Evolutionary conservation across 192 early-diverging fungal species (phyloP).

Genomic region (Lobulomyces angularis): DNA sequence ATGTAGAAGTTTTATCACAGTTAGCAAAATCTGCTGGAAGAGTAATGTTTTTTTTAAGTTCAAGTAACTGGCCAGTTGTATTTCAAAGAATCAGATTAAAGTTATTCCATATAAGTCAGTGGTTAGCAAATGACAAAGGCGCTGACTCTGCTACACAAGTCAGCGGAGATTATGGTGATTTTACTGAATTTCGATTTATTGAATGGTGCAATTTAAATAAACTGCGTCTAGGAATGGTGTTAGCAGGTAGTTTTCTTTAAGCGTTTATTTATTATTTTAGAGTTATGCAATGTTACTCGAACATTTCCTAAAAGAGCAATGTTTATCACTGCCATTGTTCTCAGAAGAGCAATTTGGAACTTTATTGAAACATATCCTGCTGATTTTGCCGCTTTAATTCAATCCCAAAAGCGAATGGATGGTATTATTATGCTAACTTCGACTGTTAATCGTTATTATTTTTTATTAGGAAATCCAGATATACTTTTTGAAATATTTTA

Average conservation of each 20-base stretch:
- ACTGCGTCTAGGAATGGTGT: constrained; percentile 38
- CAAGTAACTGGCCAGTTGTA: constrained; percentile 77
- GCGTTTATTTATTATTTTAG: neutral
- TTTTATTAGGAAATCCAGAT: constrained; percentile 46
- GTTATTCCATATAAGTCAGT: too few species aligned
- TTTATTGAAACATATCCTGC: constrained; percentile 79
- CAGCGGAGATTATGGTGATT: constrained; percentile 40
- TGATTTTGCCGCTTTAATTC: constrained; percentile 71
- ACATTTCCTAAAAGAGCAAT: constrained; percentile 42
- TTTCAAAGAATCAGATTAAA: constrained; percentile 61
- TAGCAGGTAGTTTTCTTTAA: constrained; percentile 14
- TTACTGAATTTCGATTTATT: constrained; percentile 71
- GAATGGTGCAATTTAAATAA: constrained; percentile 77
- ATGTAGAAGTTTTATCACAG: constrained; percentile 22
- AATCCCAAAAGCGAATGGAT: constrained; percentile 26
- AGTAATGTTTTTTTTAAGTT: constrained; percentile 74
- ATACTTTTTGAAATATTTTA: constrained; percentile 61
- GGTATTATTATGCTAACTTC: constrained; percentile 5
- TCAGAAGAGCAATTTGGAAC: constrained; percentile 80
- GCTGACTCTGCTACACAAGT: constrained; percentile 52
- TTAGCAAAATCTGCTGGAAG: constrained; percentile 73
- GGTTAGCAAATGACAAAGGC: too few species aligned
- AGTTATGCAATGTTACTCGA: neutral
- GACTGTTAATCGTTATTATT: constrained; percentile 2
- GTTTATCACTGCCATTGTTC: constrained; percentile 55